Evolutionary conservation across 169 alveolate species (phyloP), one percentile per base, ranked within the genome.

Genomic region (Cryptosporidium tyzzeri): DNA sequence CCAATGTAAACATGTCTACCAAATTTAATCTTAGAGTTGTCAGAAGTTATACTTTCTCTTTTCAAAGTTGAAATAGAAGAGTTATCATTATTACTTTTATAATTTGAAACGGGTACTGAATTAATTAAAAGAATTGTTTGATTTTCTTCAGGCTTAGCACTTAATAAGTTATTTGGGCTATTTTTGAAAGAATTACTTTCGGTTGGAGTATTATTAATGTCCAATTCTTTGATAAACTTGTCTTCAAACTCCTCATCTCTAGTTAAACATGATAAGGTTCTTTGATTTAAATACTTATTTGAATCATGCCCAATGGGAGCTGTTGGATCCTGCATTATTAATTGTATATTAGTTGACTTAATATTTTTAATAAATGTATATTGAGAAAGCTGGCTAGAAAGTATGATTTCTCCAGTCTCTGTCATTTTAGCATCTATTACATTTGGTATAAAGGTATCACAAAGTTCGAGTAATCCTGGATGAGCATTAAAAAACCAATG

Each of bases 401-500:
- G 70, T 26, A 65, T 65, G 3, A 80, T 80, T 62, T 80, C 89
- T n/a, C 89, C 89, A 6, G 89, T 62, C 44, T 80, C 89, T 10
- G 74, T 80, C 89, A 61, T 80, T 10, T 35, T 45, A 21, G 89
- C 73, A 41, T 80, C 68, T 23, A 45, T 65, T 26, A 80, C 39
- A 21, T 80, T 65, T 16, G 89, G 89, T 8, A 80, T 80, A 65
- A 80, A 80, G 18, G 89, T 41, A 50, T 80, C 67, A 12, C 89
- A 80, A 37, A 80, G 70, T 45, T 80, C 89, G 5, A 80, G 41
- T 3, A 80, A 41, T 9, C 89, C 89, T 21, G 89, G 89, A 80
- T 80, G 89, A 65, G 89, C 89, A 44, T 31, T 41, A 65, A 80
- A 80, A 33, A 80, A 80, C 89, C 89, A 80, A 50, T 80, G 71